Percentiles rank a stretch among this genome's conserved stretches.
phyloP scores from a whole-genome alignment of 768 basidiomycete species.

The Pseudohyphozyma bogoriensis region DNA sequence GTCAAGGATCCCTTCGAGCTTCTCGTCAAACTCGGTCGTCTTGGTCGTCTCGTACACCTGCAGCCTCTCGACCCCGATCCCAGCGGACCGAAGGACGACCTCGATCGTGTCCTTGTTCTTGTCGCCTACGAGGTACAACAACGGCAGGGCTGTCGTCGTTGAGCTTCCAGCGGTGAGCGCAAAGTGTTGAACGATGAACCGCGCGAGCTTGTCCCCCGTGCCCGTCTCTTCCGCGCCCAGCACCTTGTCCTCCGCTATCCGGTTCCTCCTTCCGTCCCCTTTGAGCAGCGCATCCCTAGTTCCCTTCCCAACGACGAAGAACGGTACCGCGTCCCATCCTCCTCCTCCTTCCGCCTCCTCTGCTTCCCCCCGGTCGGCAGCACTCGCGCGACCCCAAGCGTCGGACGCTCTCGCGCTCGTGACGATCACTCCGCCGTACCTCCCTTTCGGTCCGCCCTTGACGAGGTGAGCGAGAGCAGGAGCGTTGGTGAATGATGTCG shows the following conservation, averaged over 20 bases:
- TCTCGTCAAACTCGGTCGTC: neutral
- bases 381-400: neutral
- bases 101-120: neutral
- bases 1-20: neutral
- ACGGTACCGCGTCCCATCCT: neutral
- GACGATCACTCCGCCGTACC: neutral
- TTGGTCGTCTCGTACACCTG: neutral
- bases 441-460: neutral
- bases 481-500: neutral
- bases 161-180: neutral
- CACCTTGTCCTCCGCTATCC: neutral
- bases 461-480: neutral
- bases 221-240: neutral
- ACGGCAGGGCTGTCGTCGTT: neutral
- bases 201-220: neutral
- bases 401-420: neutral
- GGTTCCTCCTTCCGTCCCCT: neutral
- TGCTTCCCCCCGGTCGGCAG: too few relatives aligned
- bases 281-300: neutral
- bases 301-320: neutral
- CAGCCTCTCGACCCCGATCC: neutral
- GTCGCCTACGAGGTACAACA: neutral
- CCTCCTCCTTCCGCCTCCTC: neutral
- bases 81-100: neutral
- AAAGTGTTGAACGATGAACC: neutral